Base-by-base conservation (phyloP, 768 basidiomycete species). In the Rhizopogon roseolus region DNA sequence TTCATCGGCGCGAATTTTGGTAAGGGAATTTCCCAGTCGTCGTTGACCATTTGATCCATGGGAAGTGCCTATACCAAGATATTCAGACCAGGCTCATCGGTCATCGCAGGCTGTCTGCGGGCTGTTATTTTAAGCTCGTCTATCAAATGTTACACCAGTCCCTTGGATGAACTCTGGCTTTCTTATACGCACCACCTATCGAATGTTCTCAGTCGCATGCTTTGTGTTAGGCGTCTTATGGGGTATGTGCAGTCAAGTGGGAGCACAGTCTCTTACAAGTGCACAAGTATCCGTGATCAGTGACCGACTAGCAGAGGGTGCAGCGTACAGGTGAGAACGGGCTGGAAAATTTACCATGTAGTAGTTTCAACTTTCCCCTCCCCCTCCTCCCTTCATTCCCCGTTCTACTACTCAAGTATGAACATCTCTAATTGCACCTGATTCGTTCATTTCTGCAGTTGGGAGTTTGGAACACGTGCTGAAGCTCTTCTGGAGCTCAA, bases 401-500 rank as follows among this genome's bases (percentile, higher is more conserved):
- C 13, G 22, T 48, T 48, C 22, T 49, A 27, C 22, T 49, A 25
- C 19, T 54, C 32, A 29, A 14, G 7, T 6, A 10, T 25, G 6
- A 34, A 22, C 38, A 32, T 17, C 9, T 10, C 22, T 37, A 8
- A 16, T 28, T 7, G 48, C 34, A 22, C 19, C 36, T 22, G 22
- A 22, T 22, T 40, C 50, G 4, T 43, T 29, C 27, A 41, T 49
- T 9, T 40, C 7, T 25, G 14, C 27, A 81, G 81, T 49, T 83
- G 81, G 81, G 81, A 81, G 53, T 70, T 77, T 49, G 81, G 81
- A 38, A 78, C 73, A 0, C 75, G 73, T 13, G 71, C 78, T 1
- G 65, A 82, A 57, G 78, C 80, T 8, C 71, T 83, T 41, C 67
- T 77, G 50, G 82, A 84, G 56, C 71, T 72, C 57, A 71, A 79